Conservation (phyloP, 768 basidiomycete species). For the Postia placenta region DNA sequence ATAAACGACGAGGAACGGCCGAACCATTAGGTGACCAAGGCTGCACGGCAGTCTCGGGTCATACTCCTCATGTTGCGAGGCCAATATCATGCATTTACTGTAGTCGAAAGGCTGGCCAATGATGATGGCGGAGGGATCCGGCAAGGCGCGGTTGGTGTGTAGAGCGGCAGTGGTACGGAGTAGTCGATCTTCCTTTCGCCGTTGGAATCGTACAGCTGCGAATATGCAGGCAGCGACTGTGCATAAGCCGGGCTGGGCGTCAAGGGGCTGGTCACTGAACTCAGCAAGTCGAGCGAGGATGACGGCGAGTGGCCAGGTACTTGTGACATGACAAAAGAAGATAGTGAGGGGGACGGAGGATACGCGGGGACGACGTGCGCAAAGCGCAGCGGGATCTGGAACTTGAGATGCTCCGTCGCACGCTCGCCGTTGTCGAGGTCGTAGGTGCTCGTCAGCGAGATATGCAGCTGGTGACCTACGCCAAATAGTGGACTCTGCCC, state of each 20-base stretch:
- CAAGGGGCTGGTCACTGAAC: constrained; percentile 25
- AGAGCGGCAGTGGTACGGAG: constrained; percentile 43
- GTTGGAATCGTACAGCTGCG: constrained; percentile 68
- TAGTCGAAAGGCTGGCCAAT: no score
- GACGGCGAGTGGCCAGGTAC: constrained; percentile 1
- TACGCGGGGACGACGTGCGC: constrained; percentile 10
- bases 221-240: constrained; percentile 61
- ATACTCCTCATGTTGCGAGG: no score
- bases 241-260: constrained; percentile 12
- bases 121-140: background rate
- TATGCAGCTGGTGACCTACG: constrained; percentile 46
- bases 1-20: background rate
- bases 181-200: constrained; percentile 71
- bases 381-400: constrained; percentile 20
- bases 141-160: constrained; percentile 10
- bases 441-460: constrained; percentile 55
- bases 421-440: constrained; percentile 32
- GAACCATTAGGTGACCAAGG: background rate
- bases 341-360: constrained; percentile 9
- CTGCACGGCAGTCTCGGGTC: background rate
- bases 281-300: constrained; percentile 47
- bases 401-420: constrained; percentile 16
- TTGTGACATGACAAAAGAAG: constrained; percentile 18
- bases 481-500: constrained; percentile 48
- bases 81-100: no score